These are phyloP conservation scores for Lasiodiplodia sp. DNA, from an alignment of 2,329 filamentous ascomycete genomes.

Conservation along the genomic window DNA sequence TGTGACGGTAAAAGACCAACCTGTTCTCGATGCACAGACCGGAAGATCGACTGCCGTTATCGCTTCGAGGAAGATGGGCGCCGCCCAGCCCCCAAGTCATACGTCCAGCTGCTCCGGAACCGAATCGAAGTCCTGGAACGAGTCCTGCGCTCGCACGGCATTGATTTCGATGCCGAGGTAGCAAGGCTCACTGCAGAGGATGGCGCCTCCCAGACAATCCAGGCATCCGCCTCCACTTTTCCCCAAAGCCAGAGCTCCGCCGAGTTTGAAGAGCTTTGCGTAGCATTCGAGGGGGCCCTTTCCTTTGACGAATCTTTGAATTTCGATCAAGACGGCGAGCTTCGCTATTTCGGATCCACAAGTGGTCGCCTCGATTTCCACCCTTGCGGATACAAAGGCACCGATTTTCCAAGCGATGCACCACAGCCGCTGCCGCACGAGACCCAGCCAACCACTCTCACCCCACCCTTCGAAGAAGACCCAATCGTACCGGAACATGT, in stretches of 20 bases:
- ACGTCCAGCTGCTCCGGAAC: slow-evolving; percentile 45
- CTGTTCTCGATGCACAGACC: slow-evolving; percentile 44
- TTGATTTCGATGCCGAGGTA: slow-evolving; percentile 41
- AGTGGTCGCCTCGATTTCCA: slow-evolving; percentile 47
- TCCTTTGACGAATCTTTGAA: slow-evolving; percentile 47
- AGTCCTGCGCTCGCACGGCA: slow-evolving; percentile 40
- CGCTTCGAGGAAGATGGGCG: slow-evolving; percentile 44
- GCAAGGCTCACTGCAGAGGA: slow-evolving; percentile 19
- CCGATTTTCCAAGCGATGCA: background rate
- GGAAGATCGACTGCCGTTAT: slow-evolving; percentile 42
- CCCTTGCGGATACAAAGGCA: slow-evolving; percentile 19
- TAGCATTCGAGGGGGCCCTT: slow-evolving; percentile 42
- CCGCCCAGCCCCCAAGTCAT: slow-evolving; percentile 46
- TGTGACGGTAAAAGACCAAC: slow-evolving; percentile 44
- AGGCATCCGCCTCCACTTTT: background rate
- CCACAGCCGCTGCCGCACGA: slow-evolving; percentile 10
- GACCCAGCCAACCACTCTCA: background rate
- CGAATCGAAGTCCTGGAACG: slow-evolving; percentile 44
- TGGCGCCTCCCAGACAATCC: too few relatives aligned
- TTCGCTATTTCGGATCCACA: slow-evolving; percentile 47
- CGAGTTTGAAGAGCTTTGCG: slow-evolving; percentile 33
- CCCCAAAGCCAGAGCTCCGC: slow-evolving; percentile 24
- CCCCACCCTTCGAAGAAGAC: slow-evolving; percentile 1
- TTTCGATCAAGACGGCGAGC: slow-evolving; percentile 46
- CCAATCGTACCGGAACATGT: slow-evolving; percentile 34